Percentiles rank a stretch among this genome's conserved stretches.
phyloP scores from a whole-genome alignment of 1,139 yeast genomes.

The Saccharomyces hybrid region DNA sequence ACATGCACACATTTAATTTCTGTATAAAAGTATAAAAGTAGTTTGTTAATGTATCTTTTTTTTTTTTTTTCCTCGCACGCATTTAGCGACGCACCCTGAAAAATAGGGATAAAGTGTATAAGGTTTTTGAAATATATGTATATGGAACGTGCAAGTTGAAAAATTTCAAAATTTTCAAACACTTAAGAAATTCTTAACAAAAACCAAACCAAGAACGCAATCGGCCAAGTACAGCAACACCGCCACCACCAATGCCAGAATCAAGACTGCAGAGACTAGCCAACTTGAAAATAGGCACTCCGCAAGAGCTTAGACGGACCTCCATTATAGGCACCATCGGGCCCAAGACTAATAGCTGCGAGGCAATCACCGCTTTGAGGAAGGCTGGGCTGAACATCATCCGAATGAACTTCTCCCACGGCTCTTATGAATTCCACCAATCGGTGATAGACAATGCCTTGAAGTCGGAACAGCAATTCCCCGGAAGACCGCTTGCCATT shows the following conservation, averaged over 20 bases:
- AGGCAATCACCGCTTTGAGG: conserved; percentile 77
- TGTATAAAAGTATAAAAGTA: neutral
- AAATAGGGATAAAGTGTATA: neutral
- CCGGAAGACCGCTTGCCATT: conserved; percentile 96
- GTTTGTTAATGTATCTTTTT: neutral
- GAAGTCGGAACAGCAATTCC: conserved; percentile 80
- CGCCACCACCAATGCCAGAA: conserved; percentile 18
- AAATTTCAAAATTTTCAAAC: too few species aligned
- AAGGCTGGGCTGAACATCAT: conserved; percentile 96
- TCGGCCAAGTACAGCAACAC: neutral
- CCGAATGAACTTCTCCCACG: conserved; percentile 98
- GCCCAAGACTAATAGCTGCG: conserved; percentile 92
- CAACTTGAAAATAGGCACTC: conserved; percentile 70
- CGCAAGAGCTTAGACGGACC: conserved; percentile 82
- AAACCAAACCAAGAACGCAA: too few species aligned
- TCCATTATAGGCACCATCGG: conserved; percentile 97
- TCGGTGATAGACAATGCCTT: conserved; percentile 92
- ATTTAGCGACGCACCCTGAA: neutral
- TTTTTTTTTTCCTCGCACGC: neutral
- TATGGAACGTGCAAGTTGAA: too few species aligned
- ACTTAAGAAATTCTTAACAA: too few species aligned
- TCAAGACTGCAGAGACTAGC: conserved; percentile 68
- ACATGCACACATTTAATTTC: too few species aligned
- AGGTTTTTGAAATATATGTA: neutral
- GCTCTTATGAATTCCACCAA: conserved; percentile 94